Percentiles rank a stretch among this genome's conserved stretches.
These are phyloP conservation scores for Pythium aquatile DNA, from an alignment of 352 stramenopile genomes.

Conservation along the genomic window DNA sequence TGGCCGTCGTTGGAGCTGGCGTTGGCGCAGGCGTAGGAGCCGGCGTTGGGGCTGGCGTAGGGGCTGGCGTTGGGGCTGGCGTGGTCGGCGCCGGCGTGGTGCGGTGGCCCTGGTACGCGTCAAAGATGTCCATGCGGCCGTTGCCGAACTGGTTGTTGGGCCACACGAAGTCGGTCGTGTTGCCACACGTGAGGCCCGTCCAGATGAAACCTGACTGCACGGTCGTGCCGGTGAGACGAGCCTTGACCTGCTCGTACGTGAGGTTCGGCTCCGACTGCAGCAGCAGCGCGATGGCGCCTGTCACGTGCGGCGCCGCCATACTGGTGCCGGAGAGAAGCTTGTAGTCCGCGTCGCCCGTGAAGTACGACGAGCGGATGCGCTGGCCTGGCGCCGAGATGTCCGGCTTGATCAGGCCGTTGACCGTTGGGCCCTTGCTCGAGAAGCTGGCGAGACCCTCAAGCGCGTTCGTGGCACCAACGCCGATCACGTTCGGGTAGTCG, in stretches of 20 bases:
- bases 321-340: conserved; percentile 27
- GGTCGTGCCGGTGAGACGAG: conserved; percentile 3
- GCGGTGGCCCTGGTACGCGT: background rate
- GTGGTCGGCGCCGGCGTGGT: conserved; percentile 5
- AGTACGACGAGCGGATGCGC: conserved; percentile 22
- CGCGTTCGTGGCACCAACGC: conserved; percentile 8
- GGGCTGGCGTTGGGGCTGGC: background rate
- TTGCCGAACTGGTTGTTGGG: background rate
- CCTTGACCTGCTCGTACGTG: conserved; percentile 8
- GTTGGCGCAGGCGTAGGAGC: conserved; percentile 6
- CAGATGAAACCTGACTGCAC: conserved; percentile 3
- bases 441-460: conserved; percentile 25
- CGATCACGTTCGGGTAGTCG: conserved; percentile 21
- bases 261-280: conserved; percentile 11
- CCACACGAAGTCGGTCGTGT: background rate
- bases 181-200: conserved; percentile 3
- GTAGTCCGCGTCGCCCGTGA: conserved; percentile 25
- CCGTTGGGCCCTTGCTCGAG: conserved; percentile 27
- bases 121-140: background rate
- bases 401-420: conserved; percentile 25
- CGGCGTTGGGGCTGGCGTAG: background rate
- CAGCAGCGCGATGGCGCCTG: conserved; percentile 24
- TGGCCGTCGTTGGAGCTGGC: background rate
- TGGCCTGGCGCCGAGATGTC: conserved; percentile 31
- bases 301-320: conserved; percentile 28